These are phyloP conservation scores for Elymus sibiricus DNA, from an alignment of 176 grass and related monocot genomes.

Conservation along the genomic window DNA sequence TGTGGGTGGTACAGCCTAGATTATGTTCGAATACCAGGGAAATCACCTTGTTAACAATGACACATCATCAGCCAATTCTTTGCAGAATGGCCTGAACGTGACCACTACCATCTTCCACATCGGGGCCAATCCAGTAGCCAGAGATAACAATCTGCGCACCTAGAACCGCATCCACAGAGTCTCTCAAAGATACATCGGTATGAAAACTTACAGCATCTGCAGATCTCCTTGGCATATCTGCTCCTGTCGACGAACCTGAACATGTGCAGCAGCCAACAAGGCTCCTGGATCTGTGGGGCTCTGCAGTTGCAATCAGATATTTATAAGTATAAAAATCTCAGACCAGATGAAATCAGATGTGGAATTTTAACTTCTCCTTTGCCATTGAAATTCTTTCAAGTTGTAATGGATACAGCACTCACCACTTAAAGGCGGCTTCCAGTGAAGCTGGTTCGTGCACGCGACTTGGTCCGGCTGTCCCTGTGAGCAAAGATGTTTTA, in stretches of 20 bases:
- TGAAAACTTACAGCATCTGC: not conserved
- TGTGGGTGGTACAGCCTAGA: not conserved
- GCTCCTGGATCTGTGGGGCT: not conserved
- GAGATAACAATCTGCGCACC: slow-evolving; percentile 16
- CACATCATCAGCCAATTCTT: slow-evolving; percentile 10
- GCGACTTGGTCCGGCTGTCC: not conserved
- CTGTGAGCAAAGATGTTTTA: slow-evolving; percentile 2
- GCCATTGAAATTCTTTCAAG: not conserved
- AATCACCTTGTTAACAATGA: not conserved
- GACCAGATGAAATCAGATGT: not conserved
- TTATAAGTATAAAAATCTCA: not conserved
- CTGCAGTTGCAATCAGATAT: not conserved
- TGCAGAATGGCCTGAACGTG: slow-evolving; percentile 43
- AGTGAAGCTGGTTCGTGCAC: not conserved
- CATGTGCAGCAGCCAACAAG: not conserved
- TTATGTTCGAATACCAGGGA: not conserved
- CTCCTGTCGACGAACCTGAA: not conserved
- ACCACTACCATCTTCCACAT: slow-evolving; percentile 55
- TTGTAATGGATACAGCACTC: not conserved
- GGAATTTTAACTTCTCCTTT: not conserved
- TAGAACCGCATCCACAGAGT: not conserved
- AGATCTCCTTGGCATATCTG: slow-evolving; percentile 3
- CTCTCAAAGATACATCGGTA: not conserved
- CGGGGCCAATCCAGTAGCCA: slow-evolving; percentile 60
- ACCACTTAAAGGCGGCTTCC: not conserved